A percentile compares a stretch with the other conserved stretches of the same genome.
phyloP scores from a whole-genome alignment of 768 basidiomycete species.

The Dictyophora rubrovolvata region DNA sequence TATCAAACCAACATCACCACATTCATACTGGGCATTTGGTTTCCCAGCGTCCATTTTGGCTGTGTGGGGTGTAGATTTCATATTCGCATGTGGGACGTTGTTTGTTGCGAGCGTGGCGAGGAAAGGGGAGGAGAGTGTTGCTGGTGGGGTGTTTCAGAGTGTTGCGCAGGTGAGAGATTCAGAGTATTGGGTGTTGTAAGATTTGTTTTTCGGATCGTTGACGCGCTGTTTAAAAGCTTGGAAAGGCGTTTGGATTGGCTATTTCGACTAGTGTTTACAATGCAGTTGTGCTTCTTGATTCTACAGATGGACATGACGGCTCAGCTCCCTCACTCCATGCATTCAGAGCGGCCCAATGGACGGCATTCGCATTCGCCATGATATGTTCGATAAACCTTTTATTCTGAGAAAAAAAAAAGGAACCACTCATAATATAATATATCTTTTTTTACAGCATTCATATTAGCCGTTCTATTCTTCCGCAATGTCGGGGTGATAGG shows the following conservation, averaged over 20 bases:
- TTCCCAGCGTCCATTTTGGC: conserved; percentile 57
- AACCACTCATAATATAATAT: too few relatives aligned
- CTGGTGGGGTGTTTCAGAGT: conserved; percentile 69
- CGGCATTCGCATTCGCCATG: conserved; percentile 48
- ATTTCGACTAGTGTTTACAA: conserved; percentile 66
- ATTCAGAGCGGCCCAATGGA: conserved; percentile 60
- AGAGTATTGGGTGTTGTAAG: neutral
- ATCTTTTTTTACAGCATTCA: conserved; percentile 16
- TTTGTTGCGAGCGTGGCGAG: conserved; percentile 60
- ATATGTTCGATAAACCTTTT: conserved; percentile 36
- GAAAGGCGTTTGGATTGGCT: conserved; percentile 60
- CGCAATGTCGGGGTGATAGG: conserved; percentile 34
- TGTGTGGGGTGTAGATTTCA: conserved; percentile 72
- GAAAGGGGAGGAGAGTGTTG: conserved; percentile 65
- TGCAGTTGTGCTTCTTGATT: conserved; percentile 28
- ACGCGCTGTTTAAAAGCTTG: conserved; percentile 33
- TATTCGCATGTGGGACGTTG: conserved; percentile 61
- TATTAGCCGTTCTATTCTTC: conserved; percentile 29
- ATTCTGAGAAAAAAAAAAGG: too few relatives aligned
- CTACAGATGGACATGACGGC: conserved; percentile 22
- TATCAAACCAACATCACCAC: conserved; percentile 39
- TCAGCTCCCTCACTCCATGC: conserved; percentile 33
- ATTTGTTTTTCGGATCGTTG: neutral
- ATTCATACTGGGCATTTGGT: conserved; percentile 58
- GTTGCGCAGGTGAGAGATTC: conserved; percentile 49